A percentile compares a stretch with the other conserved stretches of the same genome.
phyloP scores from a whole-genome alignment of 225 moss, liverwort and hornwort genomes.

The Pleurozium schreberi region DNA sequence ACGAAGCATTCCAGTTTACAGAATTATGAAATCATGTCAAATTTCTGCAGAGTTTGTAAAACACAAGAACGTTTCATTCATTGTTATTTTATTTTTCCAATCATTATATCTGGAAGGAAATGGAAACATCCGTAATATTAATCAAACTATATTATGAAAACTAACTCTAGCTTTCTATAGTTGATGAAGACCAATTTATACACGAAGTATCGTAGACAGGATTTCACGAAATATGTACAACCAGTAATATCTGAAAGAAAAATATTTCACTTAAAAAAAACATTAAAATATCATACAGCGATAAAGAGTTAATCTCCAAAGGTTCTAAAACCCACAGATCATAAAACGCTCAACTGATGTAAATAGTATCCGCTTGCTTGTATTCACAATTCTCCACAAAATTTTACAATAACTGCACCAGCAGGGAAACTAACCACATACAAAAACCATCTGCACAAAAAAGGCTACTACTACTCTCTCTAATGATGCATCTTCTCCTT shows the following conservation, averaged over 20 bases:
- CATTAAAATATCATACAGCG: too few species aligned
- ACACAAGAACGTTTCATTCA: too few species aligned
- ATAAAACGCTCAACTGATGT: not conserved
- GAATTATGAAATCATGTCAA: not conserved
- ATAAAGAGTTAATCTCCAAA: too few species aligned
- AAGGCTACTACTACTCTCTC: not conserved
- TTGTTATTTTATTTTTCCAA: not conserved
- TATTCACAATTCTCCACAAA: not conserved
- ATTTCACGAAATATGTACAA: not conserved
- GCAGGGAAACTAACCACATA: not conserved
- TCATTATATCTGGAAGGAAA: not conserved
- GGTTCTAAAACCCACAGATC: too few species aligned
- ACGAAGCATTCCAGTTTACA: too few species aligned
- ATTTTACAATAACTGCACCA: not conserved
- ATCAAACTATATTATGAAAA: not conserved
- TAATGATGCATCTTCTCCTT: conserved; percentile 23
- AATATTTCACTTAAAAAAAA: too few species aligned
- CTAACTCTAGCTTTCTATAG: not conserved
- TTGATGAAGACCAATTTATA: too few species aligned
- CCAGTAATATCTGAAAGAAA: not conserved
- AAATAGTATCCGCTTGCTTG: not conserved
- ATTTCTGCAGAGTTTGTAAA: not conserved
- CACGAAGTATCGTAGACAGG: too few species aligned
- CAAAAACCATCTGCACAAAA: not conserved
- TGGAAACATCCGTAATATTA: too few species aligned